Percentiles rank a stretch among this genome's conserved stretches.
These are phyloP conservation scores for Fusarium praegraminearum DNA, from an alignment of 2,329 filamentous ascomycete genomes.

Conservation along the genomic window DNA sequence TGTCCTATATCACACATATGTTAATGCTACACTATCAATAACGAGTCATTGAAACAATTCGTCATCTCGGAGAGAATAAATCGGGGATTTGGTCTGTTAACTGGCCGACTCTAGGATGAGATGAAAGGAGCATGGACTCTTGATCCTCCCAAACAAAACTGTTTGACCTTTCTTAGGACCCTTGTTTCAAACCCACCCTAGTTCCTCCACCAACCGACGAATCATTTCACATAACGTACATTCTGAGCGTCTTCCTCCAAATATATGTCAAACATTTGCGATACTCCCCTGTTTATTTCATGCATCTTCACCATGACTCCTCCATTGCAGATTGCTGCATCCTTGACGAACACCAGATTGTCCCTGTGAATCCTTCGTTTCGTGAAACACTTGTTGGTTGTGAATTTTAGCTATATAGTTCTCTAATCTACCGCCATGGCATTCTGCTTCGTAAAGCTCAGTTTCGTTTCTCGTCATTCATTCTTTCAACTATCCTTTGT, in stretches of 20 bases:
- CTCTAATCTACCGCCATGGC: neutral
- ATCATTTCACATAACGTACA: slow-evolving; percentile 23
- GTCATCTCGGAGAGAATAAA: neutral
- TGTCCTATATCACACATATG: neutral
- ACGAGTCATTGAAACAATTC: neutral
- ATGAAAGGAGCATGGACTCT: slow-evolving; percentile 39
- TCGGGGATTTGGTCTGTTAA: slow-evolving; percentile 23
- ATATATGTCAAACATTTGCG: slow-evolving; percentile 34
- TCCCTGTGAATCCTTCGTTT: neutral
- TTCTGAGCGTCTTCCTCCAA: slow-evolving; percentile 30
- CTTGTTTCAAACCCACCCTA: slow-evolving; percentile 33
- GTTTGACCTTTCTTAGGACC: slow-evolving; percentile 7
- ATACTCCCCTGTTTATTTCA: slow-evolving; percentile 14
- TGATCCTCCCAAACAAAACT: slow-evolving; percentile 3
- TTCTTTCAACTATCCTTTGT: slow-evolving; percentile 9
- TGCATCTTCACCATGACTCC: slow-evolving; percentile 24
- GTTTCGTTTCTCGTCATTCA: slow-evolving; percentile 1
- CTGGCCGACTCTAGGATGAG: slow-evolving; percentile 19
- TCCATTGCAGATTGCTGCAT: neutral
- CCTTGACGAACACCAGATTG: neutral
- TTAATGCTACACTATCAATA: neutral
- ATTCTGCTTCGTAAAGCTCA: neutral
- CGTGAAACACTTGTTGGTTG: neutral
- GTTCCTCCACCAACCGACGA: slow-evolving; percentile 1
- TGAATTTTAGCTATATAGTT: slow-evolving; percentile 25